Conservation (phyloP, 2,329 filamentous ascomycete species). For the Cytospora schulzeri region DNA sequence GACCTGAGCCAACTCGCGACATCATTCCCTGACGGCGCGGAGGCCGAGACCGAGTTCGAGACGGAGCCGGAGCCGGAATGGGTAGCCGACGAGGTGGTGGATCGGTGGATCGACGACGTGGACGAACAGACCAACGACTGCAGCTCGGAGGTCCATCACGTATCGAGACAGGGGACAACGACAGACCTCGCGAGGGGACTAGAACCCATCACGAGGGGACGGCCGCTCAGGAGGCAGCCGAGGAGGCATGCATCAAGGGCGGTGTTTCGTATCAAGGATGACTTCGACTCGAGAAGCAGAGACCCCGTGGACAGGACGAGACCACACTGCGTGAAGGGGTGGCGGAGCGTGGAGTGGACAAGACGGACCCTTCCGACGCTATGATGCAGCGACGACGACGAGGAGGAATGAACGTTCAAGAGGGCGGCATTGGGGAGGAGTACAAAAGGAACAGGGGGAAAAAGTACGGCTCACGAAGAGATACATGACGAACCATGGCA, state of each 20-base stretch:
- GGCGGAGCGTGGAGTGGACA: constrained; percentile 16
- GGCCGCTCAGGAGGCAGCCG: constrained; percentile 23
- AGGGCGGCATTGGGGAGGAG: background rate
- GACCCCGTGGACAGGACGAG: background rate
- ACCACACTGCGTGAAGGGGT: background rate
- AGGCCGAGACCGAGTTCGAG: background rate
- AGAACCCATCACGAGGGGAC: constrained; percentile 23
- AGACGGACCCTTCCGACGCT: background rate
- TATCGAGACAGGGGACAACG: background rate
- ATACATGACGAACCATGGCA: constrained; percentile 2
- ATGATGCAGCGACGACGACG: background rate
- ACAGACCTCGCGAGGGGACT: background rate
- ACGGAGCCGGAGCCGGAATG: constrained; percentile 21
- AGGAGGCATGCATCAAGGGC: constrained; percentile 14
- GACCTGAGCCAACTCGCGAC: background rate
- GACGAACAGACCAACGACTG: constrained; percentile 16
- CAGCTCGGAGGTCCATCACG: background rate
- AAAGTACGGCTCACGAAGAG: constrained; percentile 12
- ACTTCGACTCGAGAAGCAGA: constrained; percentile 3
- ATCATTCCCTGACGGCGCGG: background rate
- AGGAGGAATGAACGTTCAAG: background rate
- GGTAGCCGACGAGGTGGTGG: constrained; percentile 9
- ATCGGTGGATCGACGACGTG: constrained; percentile 20
- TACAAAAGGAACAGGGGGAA: background rate
- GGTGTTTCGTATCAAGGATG: constrained; percentile 13